Percentiles rank a stretch among this genome's conserved stretches.
Conservation (phyloP, 768 basidiomycete genomes). For the Amanita rubescens region DNA sequence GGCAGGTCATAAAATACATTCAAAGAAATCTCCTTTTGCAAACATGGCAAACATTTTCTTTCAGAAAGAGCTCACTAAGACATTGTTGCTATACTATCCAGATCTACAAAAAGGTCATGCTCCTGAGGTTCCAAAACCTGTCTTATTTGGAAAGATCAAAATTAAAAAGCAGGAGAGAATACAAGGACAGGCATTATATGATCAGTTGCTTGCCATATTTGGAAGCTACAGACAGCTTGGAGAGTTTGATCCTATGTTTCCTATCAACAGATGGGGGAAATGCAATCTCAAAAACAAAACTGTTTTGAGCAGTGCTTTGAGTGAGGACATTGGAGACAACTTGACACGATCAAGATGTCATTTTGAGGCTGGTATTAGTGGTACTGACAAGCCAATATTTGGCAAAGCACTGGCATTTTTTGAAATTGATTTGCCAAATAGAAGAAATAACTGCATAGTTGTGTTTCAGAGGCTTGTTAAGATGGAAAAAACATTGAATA, state of each 20-base stretch:
- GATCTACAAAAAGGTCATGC: not conserved
- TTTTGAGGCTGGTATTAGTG: not conserved
- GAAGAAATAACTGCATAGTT: not conserved
- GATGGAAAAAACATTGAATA: not conserved
- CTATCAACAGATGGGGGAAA: not conserved
- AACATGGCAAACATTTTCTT: slow-evolving; percentile 22
- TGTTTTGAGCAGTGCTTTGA: not conserved
- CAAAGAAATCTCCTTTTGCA: slow-evolving; percentile 24
- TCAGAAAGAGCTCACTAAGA: slow-evolving; percentile 16
- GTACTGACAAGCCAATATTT: not conserved
- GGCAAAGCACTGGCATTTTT: not conserved
- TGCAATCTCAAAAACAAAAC: not conserved
- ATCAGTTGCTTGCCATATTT: not conserved
- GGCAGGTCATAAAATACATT: slow-evolving; percentile 21
- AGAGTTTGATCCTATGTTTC: not conserved
- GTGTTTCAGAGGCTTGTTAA: not conserved
- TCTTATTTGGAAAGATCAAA: slow-evolving; percentile 1
- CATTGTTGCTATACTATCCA: slow-evolving; percentile 19
- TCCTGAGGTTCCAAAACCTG: not conserved
- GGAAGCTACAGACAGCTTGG: not conserved
- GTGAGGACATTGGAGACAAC: not conserved
- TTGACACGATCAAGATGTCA: not conserved
- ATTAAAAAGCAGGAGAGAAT: not conserved
- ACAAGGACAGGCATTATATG: not conserved
- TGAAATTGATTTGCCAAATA: not conserved